Base-by-base conservation (phyloP, 805 yeast genomes). In the Myxozyma neglecta region DNA sequence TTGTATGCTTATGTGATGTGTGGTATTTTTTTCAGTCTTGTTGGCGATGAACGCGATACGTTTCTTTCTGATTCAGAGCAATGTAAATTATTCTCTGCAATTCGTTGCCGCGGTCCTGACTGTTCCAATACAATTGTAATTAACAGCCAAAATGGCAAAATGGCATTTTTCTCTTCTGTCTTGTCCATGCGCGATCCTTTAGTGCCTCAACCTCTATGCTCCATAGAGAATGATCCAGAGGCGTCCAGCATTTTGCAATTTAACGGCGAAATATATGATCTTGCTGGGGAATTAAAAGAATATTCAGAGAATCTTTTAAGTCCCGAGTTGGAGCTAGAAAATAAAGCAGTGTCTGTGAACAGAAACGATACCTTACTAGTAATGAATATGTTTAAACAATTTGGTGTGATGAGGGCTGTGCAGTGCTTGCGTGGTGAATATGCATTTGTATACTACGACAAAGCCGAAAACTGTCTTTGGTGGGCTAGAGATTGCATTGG, bases 401-500 rank as follows among this genome's bases (percentile, higher is more conserved):
- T 64, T 1, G 80, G 83, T 24, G 73, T 87, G 2, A 52, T 76
- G 0, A 64, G 73, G 1, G 75, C 83, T 0, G 70, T 90, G 1
- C 70, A 75, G 7, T 56, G 53, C 1, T 68, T 90, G 18, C 80
- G 82, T 36, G 99, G 99, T 1, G 99, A 93, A 70, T 94, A 86
- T 77, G 94, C 99, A 0, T 76, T 79, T 59, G 75, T 85, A 77
- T 72, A 72, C 73, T 73, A 79, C 67, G 73, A 86, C 16, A 16
- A 64, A 0, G 63, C 71, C 0, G 64, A 75, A 0, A 20, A 37
- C 0, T 72, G 61, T 36, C 67, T 90, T 0, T 88, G 83, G 76
- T 94, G 91, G 76, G 97, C 96, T 0, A 82, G 96, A 66, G 99
- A 94, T 72, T 69, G 78, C 0, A 76, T 90, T 35, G 99, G 99